These are phyloP conservation scores for Lithocarpus polystachyus DNA, from an alignment of 306 rosid species.

Conservation along the genomic window DNA sequence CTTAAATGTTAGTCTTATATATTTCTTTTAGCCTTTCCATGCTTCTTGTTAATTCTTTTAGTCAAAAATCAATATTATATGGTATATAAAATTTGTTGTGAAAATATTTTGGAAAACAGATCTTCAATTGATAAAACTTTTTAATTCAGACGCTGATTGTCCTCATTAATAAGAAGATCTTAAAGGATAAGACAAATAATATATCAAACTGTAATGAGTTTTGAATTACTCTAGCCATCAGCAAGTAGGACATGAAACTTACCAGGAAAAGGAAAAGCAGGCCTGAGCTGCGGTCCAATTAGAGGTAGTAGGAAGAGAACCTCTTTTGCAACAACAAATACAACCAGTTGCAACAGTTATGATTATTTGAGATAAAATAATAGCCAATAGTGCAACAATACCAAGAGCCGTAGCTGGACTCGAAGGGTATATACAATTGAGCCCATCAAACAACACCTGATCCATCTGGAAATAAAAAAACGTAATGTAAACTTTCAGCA, in stretches of 20 bases:
- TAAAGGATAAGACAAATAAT: not conserved
- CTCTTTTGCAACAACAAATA: slow-evolving; percentile 69
- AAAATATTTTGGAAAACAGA: not conserved
- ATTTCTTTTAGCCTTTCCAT: too few species aligned
- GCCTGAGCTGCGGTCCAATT: slow-evolving; percentile 52
- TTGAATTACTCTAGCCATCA: too few species aligned
- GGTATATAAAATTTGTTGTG: too few species aligned
- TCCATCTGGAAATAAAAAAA: too few species aligned
- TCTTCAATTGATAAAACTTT: not conserved
- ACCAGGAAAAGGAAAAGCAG: slow-evolving; percentile 81
- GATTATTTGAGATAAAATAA: slow-evolving; percentile 54
- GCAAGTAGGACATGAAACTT: slow-evolving; percentile 12
- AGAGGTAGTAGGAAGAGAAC: slow-evolving; percentile 40
- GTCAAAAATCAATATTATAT: too few species aligned
- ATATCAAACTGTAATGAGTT: too few species aligned
- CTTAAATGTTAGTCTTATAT: too few species aligned
- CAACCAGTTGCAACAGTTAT: slow-evolving; percentile 67
- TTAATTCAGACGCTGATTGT: not conserved
- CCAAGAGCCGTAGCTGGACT: slow-evolving; percentile 69
- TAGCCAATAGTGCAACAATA: slow-evolving; percentile 60
- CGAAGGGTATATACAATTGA: too few species aligned
- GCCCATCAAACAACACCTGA: too few species aligned
- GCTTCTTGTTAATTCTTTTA: too few species aligned
- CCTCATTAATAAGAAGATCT: not conserved
- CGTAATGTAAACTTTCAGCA: too few species aligned